Base-by-base conservation (phyloP, 257 asterid genomes). In the Capsicum pubescens region DNA sequence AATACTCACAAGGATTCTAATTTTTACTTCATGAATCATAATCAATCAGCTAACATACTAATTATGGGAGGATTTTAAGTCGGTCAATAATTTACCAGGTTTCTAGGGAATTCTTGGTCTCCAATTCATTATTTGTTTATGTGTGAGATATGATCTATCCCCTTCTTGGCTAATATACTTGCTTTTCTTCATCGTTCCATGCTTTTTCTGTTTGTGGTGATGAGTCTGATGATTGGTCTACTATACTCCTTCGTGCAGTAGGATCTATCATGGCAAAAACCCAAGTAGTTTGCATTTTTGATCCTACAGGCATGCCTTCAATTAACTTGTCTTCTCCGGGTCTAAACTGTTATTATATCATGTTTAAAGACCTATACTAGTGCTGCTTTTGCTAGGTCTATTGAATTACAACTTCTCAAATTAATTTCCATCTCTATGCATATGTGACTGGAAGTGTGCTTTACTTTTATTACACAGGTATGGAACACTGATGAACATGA, bases 401-500 rank as follows among this genome's bases (percentile, higher is more conserved):
- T 52, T 2, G 14, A 13, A 13, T 76, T 52, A 76, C 48, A 54
- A 54, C 64, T 54, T 74, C 58, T 19, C 50, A 63, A 64, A 50
- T 35, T 78, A 66, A 26, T 52, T 71, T 7, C 12, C 26, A 48
- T 59, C 44, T 52, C 44, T 21, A 10, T 54, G 61, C 81, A 13
- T 6, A 0, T 50, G 21, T 74, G 48, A 26, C 81, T 6, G 48
- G 48, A 77, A 52, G 3, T 50, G 39, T 82, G 54, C 57, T 82
- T 69, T 89, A 57, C 81, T 82, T 48, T 84, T 72, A 32, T 48
- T 26, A 19, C 79, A 21, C 91, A 96, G 98, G 87, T 96, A 57
- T 87, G 93, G 94, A 94, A 93, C 91, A 94, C 97, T 3, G 86
- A 92, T 36, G 88, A 86, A 48, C 74, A 86, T 3, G 97, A 94